Evolutionary conservation across 225 moss, liverwort and hornwort genomes (phyloP).

Genomic region (Sphagnum contortum): DNA sequence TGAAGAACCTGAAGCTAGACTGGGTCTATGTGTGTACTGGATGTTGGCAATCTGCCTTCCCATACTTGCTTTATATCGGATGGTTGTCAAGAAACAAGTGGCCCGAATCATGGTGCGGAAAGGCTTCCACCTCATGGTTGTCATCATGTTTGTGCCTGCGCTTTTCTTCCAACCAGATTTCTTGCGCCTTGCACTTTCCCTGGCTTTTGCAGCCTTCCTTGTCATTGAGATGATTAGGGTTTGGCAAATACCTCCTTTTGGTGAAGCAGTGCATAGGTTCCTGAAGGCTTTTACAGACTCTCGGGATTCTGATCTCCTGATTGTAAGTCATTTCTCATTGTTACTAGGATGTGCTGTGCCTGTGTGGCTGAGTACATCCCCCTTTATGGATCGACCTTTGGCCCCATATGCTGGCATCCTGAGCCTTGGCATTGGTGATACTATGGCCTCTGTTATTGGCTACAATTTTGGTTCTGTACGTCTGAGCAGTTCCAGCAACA

Average conservation of each 20-base stretch:
- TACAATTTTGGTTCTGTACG: slow-evolving; percentile 68
- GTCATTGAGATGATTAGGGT: slow-evolving; percentile 71
- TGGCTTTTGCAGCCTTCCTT: slow-evolving; percentile 71
- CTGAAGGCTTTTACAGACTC: slow-evolving; percentile 74
- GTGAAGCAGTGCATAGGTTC: slow-evolving; percentile 48
- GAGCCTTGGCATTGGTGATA: slow-evolving; percentile 85
- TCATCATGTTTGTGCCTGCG: slow-evolving; percentile 88
- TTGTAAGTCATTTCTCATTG: slow-evolving; percentile 93
- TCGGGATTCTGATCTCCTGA: slow-evolving; percentile 73
- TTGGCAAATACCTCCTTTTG: slow-evolving; percentile 65
- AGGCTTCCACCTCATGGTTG: slow-evolving; percentile 77
- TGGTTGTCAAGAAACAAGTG: slow-evolving; percentile 39
- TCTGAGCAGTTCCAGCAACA: slow-evolving; percentile 60
- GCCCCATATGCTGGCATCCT: slow-evolving; percentile 86
- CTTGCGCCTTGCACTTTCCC: slow-evolving; percentile 68
- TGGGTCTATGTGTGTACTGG: slow-evolving; percentile 46
- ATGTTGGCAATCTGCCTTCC: slow-evolving; percentile 24
- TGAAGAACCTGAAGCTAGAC: slow-evolving; percentile 37
- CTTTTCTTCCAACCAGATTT: slow-evolving; percentile 65
- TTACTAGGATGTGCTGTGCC: slow-evolving; percentile 92
- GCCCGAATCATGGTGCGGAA: slow-evolving; percentile 74
- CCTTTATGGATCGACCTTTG: slow-evolving; percentile 38
- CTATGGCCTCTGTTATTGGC: slow-evolving; percentile 86
- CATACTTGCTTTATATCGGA: slow-evolving; percentile 24
- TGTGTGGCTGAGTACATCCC: slow-evolving; percentile 73